A percentile compares a stretch with the other conserved stretches of the same genome.
Evolutionary conservation across 495 filamentous ascomycete genomes (phyloP).

Genomic region (Daldinia grandis): DNA sequence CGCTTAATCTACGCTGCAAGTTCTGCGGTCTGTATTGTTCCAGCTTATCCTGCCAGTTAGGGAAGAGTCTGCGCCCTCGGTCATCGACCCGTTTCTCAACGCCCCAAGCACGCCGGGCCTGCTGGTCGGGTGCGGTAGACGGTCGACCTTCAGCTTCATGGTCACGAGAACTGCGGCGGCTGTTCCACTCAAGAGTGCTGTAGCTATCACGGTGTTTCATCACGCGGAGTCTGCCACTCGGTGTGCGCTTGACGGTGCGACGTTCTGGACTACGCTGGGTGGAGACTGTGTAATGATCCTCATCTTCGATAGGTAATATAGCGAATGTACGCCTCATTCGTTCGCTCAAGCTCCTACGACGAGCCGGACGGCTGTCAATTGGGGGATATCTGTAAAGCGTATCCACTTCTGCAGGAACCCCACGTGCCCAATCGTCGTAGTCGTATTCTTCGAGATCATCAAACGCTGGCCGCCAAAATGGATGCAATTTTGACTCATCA

Average conservation of each 20-base stretch:
- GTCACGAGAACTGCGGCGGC: slow-evolving; percentile 28
- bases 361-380: slow-evolving; percentile 54
- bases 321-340: slow-evolving; percentile 62
- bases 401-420: slow-evolving; percentile 36
- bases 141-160: slow-evolving; percentile 39
- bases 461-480: slow-evolving; percentile 82
- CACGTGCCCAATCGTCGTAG: slow-evolving; percentile 48
- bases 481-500: slow-evolving; percentile 71
- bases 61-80: slow-evolving; percentile 44
- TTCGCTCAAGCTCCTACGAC: slow-evolving; percentile 60
- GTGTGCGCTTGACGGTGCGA: slow-evolving; percentile 58
- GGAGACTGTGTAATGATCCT: slow-evolving; percentile 47
- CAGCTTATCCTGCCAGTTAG: slow-evolving; percentile 49
- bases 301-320: slow-evolving; percentile 56
- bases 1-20: slow-evolving; percentile 64
- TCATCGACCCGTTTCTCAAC: slow-evolving; percentile 42
- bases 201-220: slow-evolving; percentile 57
- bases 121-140: slow-evolving; percentile 46
- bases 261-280: slow-evolving; percentile 54
- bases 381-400: slow-evolving; percentile 50
- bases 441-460: slow-evolving; percentile 63
- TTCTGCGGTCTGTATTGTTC: slow-evolving; percentile 56
- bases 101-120: slow-evolving; percentile 38
- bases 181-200: slow-evolving; percentile 45
- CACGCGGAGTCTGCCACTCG: slow-evolving; percentile 59